A percentile compares a stretch with the other conserved stretches of the same genome.
Conservation (phyloP, 352 stramenopile species). For the Pythium dissotocum region DNA sequence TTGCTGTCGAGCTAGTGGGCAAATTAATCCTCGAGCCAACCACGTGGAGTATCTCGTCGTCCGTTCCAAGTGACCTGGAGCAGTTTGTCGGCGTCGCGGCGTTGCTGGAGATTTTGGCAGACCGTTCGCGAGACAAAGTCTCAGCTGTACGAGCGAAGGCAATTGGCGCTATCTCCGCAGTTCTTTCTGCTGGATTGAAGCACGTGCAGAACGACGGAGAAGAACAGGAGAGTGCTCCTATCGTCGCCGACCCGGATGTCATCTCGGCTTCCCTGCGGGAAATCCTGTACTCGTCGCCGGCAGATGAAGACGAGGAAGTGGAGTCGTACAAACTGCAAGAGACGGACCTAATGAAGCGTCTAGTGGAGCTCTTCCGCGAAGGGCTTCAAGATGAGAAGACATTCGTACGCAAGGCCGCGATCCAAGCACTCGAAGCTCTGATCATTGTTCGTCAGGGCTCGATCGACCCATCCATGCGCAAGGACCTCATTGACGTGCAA, state of each 20-base stretch:
- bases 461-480: conserved; percentile 54
- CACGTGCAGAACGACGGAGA: conserved; percentile 30
- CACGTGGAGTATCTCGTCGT: conserved; percentile 39
- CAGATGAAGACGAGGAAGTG: not conserved
- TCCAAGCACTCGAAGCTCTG: conserved; percentile 79
- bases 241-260: conserved; percentile 24
- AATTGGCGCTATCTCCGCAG: conserved; percentile 69
- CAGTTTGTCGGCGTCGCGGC: conserved; percentile 53
- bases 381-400: conserved; percentile 81
- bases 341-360: conserved; percentile 61
- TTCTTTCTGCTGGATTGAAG: conserved; percentile 52
- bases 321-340: conserved; percentile 43
- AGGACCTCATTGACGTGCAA: conserved; percentile 80
- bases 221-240: not conserved
- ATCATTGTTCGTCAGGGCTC: conserved; percentile 49
- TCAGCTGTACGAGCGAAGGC: conserved; percentile 80
- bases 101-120: conserved; percentile 68
- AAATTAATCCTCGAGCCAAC: conserved; percentile 61
- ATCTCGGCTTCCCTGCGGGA: conserved; percentile 54
- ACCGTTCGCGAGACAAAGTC: conserved; percentile 77
- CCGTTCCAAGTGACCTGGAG: conserved; percentile 33
- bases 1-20: conserved; percentile 74
- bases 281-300: conserved; percentile 45
- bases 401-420: conserved; percentile 73
- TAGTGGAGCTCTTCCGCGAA: conserved; percentile 76